These are phyloP conservation scores for Suhomyces ambrosiae DNA, from an alignment of 1,139 yeast species.

Conservation along the genomic window DNA sequence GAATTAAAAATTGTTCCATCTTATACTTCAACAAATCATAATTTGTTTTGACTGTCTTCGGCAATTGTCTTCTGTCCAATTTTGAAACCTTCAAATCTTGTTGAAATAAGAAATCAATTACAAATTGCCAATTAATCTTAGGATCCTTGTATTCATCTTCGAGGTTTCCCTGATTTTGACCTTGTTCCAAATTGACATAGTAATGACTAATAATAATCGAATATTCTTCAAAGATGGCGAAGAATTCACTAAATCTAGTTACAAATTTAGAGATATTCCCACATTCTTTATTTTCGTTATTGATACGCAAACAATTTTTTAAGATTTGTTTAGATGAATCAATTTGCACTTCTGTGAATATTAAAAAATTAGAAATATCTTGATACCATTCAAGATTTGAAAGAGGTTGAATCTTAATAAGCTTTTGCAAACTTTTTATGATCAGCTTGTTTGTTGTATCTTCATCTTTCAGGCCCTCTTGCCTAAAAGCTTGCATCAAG, in stretches of 20 bases:
- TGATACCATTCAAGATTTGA: slow-evolving; percentile 34
- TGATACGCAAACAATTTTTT: slow-evolving; percentile 65
- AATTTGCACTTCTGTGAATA: slow-evolving; percentile 54
- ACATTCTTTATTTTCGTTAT: slow-evolving; percentile 65
- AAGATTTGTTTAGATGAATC: slow-evolving; percentile 51
- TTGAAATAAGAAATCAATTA: slow-evolving; percentile 27
- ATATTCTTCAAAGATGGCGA: slow-evolving; percentile 46
- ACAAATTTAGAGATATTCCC: slow-evolving; percentile 50
- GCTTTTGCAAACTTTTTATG: slow-evolving; percentile 27
- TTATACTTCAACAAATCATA: slow-evolving; percentile 35
- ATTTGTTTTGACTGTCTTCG: slow-evolving; percentile 29
- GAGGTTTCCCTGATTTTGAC: slow-evolving; percentile 5
- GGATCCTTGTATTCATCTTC: slow-evolving; percentile 24
- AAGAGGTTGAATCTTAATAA: slow-evolving; percentile 35
- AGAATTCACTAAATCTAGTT: slow-evolving; percentile 34
- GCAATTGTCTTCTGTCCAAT: slow-evolving; percentile 32
- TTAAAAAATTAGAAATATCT: slow-evolving; percentile 42
- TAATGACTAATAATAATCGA: slow-evolving; percentile 40
- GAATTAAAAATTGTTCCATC: slow-evolving; percentile 23
- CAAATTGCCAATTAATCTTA: slow-evolving; percentile 29
- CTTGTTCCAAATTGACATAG: slow-evolving; percentile 27
- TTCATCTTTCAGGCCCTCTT: slow-evolving; percentile 10
- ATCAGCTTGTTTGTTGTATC: slow-evolving; percentile 23
- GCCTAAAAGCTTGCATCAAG: slow-evolving; percentile 17
- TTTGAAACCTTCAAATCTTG: slow-evolving; percentile 35